Evolutionary conservation across 306 rosid genomes (phyloP), one percentile per base, ranked within the genome.

Genomic region (Vigna unguiculata): DNA sequence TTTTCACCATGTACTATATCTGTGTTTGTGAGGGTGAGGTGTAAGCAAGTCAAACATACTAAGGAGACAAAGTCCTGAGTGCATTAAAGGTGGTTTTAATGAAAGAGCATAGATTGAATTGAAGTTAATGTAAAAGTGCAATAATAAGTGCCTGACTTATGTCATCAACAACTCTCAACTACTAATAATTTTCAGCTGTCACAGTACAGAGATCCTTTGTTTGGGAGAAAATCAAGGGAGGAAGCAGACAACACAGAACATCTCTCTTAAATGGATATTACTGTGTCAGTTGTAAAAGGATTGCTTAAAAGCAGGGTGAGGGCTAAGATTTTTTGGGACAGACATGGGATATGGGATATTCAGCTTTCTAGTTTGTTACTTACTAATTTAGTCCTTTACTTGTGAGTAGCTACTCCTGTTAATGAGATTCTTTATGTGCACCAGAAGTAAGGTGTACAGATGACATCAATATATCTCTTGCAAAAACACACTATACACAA

Each of bases 161-260:
- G 47, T 34, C 77, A 73, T 41, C 79, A 83, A 73, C 80, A 41
- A 77, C 83, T 68, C 82, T 64, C 72, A 72, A 67, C 69, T n/a
- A 74, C 66, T 65, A 53, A 21, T 11, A 57, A 57, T 25, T 76
- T 25, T 75, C 62, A 41, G 77, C 30, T 36, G 73, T 75, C 68
- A 51, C 72, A 38, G 24, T 55, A 16, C 38, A 69, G 30, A 41
- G 19, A 64, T 55, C 57, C 70, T 55, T 46, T 63, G 49, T 43
- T 19, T 22, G 59, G 53, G 71, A 71, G 82, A 49, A 83, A 73
- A 72, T 78, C 83, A 78, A 72, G 69, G 77, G 25, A 66, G 19
- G 71, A 77, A 64, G 78, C 40, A 48, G 54, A 72, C 62, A 77
- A 57, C 60, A 82, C 51, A 48, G 17, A 76, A 51, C 19, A 9